Evolutionary conservation across 2,329 filamentous ascomycete genomes (phyloP), one percentile per base, ranked within the genome.

Genomic region (Alternaria triticimaculans): DNA sequence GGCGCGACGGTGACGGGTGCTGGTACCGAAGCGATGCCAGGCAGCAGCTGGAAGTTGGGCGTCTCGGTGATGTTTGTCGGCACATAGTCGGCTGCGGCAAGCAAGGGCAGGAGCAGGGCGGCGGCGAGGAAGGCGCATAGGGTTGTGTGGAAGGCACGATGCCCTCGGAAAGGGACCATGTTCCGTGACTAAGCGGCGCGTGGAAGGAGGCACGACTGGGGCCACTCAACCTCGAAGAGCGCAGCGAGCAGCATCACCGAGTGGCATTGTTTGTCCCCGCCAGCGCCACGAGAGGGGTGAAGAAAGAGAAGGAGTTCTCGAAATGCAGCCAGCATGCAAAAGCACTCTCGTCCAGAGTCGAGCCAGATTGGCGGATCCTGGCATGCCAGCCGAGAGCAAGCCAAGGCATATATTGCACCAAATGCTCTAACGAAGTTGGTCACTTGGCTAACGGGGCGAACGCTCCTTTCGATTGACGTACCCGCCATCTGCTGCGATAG

Each of bases 1-100:
- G 80, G 79, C 28, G 74, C 64, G 41, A 81, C 75, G 10, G 66
- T 64, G 12, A 81, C 62, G 14, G 80, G 78, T 6, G 67, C 65
- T 2, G 78, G 76, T 8, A 78, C 64, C 4, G 70, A 73, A 5
- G 63, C 37, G 6, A 74, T 30, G 25, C 67, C 68, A 6, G 68
- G 62, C 44, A 66, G 59, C 41, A 74, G 58, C n/a, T 56, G 55
- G 62, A 64, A 69, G 61, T 65, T 67, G 11, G 70, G 67, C 21
- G 66, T 68, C 30, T 56, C 64, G 58, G 68, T 67, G 68, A 58
- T 68, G 60, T 72, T 74, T 20, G 68, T 66, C 63, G 74, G 73
- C 25, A 63, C 65, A 63, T 68, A 71, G 11, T 61, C 43, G 62
- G 70, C 67, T 60, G 65, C 69, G 43, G 65, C 69, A 54, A 62